Percentiles rank a stretch among this genome's conserved stretches.
These are phyloP conservation scores for Amoebophrya sp. DNA, from an alignment of 169 alveolate species.

Conservation along the genomic window DNA sequence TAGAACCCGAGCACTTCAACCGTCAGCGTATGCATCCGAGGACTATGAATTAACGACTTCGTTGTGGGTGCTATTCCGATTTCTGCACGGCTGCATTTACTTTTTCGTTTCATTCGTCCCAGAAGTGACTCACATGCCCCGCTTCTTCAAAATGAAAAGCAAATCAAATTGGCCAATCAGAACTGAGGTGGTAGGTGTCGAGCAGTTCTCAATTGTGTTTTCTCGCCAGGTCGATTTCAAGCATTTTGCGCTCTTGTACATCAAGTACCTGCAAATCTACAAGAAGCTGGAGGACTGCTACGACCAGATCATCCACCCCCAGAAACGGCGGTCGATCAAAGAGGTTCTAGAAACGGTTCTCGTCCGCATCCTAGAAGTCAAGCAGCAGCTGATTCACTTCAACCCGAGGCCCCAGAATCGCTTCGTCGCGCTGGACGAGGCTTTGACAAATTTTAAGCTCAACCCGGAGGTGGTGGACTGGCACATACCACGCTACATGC, in stretches of 20 bases:
- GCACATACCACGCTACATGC: slow-evolving; percentile 67
- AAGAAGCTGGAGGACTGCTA: slow-evolving; percentile 69
- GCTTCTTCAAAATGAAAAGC: too few relatives aligned
- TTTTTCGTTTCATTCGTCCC: too few relatives aligned
- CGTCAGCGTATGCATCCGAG: too few relatives aligned
- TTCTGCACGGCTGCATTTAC: background rate
- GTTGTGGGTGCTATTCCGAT: too few relatives aligned
- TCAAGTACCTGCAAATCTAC: slow-evolving; percentile 61
- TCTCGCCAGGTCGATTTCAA: slow-evolving; percentile 42
- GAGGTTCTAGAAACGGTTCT: slow-evolving; percentile 58
- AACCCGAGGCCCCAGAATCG: slow-evolving; percentile 60
- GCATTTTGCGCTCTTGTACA: slow-evolving; percentile 59
- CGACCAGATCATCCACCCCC: slow-evolving; percentile 75
- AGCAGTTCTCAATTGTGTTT: background rate
- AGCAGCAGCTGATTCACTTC: slow-evolving; percentile 45
- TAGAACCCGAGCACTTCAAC: too few relatives aligned
- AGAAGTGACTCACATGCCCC: too few relatives aligned
- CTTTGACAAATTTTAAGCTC: slow-evolving; percentile 62
- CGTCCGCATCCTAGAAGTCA: slow-evolving; percentile 57
- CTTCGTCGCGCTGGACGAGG: slow-evolving; percentile 60
- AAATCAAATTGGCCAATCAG: background rate
- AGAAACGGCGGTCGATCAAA: slow-evolving; percentile 58
- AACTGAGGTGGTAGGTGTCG: background rate
- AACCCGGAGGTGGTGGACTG: slow-evolving; percentile 60
- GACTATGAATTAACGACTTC: too few relatives aligned